Base-by-base conservation (phyloP, 1,284 basidiomycete genomes). In the Trichosporon sp. region DNA sequence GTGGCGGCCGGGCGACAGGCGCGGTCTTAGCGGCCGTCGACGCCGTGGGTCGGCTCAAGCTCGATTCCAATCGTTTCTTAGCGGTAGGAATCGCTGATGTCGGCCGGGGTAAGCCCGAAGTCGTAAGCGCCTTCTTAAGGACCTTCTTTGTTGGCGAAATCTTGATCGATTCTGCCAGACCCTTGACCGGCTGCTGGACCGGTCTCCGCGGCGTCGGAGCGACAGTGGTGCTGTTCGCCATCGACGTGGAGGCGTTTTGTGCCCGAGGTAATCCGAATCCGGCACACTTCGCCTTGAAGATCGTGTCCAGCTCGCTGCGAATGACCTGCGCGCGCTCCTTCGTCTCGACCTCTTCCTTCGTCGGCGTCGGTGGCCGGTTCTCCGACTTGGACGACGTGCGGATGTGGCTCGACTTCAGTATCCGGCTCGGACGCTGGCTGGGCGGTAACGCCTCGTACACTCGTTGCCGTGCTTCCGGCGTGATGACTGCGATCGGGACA, bases 281-380 rank as follows among this genome's bases (percentile, higher is more conserved):
- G 31, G 59, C 59, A 21, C 59, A 63, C 32, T 63, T 63, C 8
- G 59, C 59, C 32, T 63, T 63, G 59, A 63, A 63, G 32, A 63
- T 63, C 8, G 14, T 63, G 35, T 63, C 59, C 7, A 63, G 59
- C 59, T 63, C 59, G 14, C 59, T 37, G 12, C 59, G 59, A 14
- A 63, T 63, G 16, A 35, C 35, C 59, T 63, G 19, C 2, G 59
- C 59, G 7, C 59, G 59, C 32, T 35, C 59, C 59, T 63, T 63
- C 10, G 32, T 63, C 59, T 35, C 32, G 16, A 63, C 31, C 31
- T 35, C 59, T 14, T 63, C 59, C 14, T 63, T 31, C 3, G 59
- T 63, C 7, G 59, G 59, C 11, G 54, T 59, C 32, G 59, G 59
- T 11, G 59, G 59, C 3, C 31, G 14, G 59, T 63, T 63, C 59